Percentiles rank a stretch among this genome's conserved stretches.
Evolutionary conservation across 257 asterid species (phyloP).

Genomic region (Gentiana straminea): DNA sequence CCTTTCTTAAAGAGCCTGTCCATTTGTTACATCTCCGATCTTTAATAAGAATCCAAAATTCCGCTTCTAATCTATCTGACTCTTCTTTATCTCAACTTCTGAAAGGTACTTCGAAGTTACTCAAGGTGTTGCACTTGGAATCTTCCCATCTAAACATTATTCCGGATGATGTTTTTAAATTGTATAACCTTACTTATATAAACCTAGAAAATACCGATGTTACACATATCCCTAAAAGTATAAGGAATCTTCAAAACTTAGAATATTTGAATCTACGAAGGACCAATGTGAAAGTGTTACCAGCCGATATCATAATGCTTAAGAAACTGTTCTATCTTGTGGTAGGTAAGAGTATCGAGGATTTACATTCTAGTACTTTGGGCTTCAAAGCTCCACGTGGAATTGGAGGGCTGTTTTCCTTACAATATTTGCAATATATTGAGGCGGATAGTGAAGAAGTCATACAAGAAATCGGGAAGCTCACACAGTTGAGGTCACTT

Average conservation of each 20-base stretch:
- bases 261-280: slow-evolving; percentile 3
- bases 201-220: background rate
- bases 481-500: slow-evolving; percentile 14
- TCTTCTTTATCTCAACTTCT: background rate
- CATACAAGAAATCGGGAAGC: slow-evolving; percentile 16
- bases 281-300: slow-evolving; percentile 9
- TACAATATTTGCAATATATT: slow-evolving; percentile 8
- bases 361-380: background rate
- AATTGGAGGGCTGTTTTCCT: slow-evolving; percentile 11
- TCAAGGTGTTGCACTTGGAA: slow-evolving; percentile 10
- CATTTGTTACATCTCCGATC: slow-evolving; percentile 10
- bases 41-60: slow-evolving; percentile 3
- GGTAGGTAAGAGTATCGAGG: slow-evolving; percentile 3
- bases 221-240: slow-evolving; percentile 7
- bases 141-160: slow-evolving; percentile 4
- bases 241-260: slow-evolving; percentile 4
- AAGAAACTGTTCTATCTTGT: slow-evolving; percentile 11
- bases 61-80: background rate
- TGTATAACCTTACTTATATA: slow-evolving; percentile 6
- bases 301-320: slow-evolving; percentile 13
- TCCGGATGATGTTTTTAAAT: slow-evolving; percentile 11
- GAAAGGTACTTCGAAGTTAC: background rate
- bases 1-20: background rate
- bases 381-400: slow-evolving; percentile 13
- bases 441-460: slow-evolving; percentile 6